Percentiles rank a stretch among this genome's conserved stretches.
phyloP scores from a whole-genome alignment of 192 early-diverging fungal genomes.

The Backusella morwellensis region DNA sequence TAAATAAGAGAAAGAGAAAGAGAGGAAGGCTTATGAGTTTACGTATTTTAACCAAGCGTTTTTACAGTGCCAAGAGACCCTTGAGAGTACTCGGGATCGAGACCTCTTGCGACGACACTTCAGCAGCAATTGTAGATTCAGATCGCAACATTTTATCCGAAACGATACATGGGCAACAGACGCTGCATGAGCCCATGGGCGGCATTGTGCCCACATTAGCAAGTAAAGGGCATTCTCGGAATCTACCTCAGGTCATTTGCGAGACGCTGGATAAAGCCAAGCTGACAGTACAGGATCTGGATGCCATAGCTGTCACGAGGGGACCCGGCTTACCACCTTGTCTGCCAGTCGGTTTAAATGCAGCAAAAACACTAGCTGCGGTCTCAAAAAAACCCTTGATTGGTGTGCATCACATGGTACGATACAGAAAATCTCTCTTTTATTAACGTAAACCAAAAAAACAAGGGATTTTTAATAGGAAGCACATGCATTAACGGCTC shows the following conservation, averaged over 20 bases:
- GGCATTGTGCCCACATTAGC: slow-evolving; percentile 75
- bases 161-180: slow-evolving; percentile 59
- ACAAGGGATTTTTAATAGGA: slow-evolving; percentile 39
- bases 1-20: not conserved
- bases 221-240: slow-evolving; percentile 58
- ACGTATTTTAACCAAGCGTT: not conserved
- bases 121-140: slow-evolving; percentile 67
- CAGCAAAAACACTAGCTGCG: slow-evolving; percentile 71
- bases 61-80: slow-evolving; percentile 18
- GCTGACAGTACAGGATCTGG: slow-evolving; percentile 54
- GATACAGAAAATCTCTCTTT: not conserved
- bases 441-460: not conserved
- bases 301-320: slow-evolving; percentile 73
- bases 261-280: slow-evolving; percentile 56
- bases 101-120: slow-evolving; percentile 81
- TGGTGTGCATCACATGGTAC: slow-evolving; percentile 79
- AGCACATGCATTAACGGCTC: slow-evolving; percentile 76
- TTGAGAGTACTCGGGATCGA: slow-evolving; percentile 67
- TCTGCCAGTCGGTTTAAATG: slow-evolving; percentile 66
- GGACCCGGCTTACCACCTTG: slow-evolving; percentile 73
- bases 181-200: slow-evolving; percentile 68
- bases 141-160: slow-evolving; percentile 64
- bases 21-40: not conserved
- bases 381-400: slow-evolving; percentile 62
- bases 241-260: slow-evolving; percentile 61